Conservation (phyloP, 495 filamentous ascomycete genomes). For the Hypomontagnella monticulosa region DNA sequence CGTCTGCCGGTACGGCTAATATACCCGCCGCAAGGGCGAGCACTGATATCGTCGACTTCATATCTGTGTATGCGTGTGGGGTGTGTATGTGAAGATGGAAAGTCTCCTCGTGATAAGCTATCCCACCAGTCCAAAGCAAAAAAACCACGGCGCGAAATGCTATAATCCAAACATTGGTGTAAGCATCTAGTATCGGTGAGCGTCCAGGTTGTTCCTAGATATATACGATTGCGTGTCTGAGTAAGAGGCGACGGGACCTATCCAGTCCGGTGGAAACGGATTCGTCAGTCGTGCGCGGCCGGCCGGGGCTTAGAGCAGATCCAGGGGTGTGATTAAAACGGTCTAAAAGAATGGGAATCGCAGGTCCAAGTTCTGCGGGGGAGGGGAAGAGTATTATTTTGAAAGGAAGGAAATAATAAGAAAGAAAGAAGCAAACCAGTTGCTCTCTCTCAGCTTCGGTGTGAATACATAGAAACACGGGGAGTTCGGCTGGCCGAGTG, state of each 20-base stretch:
- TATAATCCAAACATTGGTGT: constrained; percentile 30
- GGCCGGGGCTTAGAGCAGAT: constrained; percentile 26
- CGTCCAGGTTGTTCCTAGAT: constrained; percentile 18
- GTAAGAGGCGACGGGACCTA: constrained; percentile 18
- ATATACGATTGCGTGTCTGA: constrained; percentile 17
- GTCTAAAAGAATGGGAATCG: constrained; percentile 18
- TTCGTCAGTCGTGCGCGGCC: constrained; percentile 40
- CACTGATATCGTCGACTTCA: constrained; percentile 27
- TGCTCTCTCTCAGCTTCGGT: constrained; percentile 29
- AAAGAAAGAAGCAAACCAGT: not conserved
- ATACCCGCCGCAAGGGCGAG: constrained; percentile 33
- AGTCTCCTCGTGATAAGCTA: constrained; percentile 4
- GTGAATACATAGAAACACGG: constrained; percentile 28
- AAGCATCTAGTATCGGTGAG: constrained; percentile 1
- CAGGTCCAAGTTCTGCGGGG: not conserved
- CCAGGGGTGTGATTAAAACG: constrained; percentile 10
- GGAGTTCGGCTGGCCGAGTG: constrained; percentile 18
- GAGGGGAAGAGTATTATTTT: constrained; percentile 21
- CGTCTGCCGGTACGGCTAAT: constrained; percentile 31
- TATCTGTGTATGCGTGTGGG: constrained; percentile 13
- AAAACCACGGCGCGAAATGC: constrained; percentile 14
- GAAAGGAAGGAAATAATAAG: constrained; percentile 15
- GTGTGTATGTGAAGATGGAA: too few relatives aligned
- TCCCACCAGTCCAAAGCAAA: constrained; percentile 29
- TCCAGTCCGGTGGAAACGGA: constrained; percentile 33